phyloP scores from a whole-genome alignment of 768 basidiomycete species.

The Panaeolus cyanescens region DNA sequence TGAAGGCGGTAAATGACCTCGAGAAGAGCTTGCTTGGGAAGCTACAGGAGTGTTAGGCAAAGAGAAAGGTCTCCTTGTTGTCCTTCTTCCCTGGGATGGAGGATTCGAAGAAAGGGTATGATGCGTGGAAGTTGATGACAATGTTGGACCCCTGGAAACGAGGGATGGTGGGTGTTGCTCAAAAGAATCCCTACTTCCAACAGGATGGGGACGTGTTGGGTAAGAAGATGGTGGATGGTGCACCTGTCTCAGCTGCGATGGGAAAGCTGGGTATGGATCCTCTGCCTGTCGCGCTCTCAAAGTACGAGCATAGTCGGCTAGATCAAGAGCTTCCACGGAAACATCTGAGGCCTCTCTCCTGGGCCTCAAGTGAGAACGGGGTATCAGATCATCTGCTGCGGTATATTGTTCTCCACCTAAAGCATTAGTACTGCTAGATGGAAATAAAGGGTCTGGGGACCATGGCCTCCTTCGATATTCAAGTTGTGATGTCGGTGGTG shows the following conservation, averaged over 20 bases:
- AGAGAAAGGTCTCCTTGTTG: constrained; percentile 45
- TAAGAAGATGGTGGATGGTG: constrained; percentile 30
- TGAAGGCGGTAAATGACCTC: constrained; percentile 17
- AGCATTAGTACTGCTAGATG: not conserved
- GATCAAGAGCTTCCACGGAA: constrained; percentile 71
- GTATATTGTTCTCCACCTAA: not conserved
- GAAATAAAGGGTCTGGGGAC: not conserved
- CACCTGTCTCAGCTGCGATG: constrained; percentile 23
- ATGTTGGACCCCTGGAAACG: constrained; percentile 43
- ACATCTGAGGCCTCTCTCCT: constrained; percentile 57
- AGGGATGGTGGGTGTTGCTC: constrained; percentile 38
- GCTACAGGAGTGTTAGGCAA: constrained; percentile 42
- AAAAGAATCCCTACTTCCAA: constrained; percentile 23
- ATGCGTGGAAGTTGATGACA: constrained; percentile 36
- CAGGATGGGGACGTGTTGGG: constrained; percentile 20
- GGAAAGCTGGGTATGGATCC: constrained; percentile 35
- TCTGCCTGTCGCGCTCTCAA: constrained; percentile 39
- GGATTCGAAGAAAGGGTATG: constrained; percentile 16
- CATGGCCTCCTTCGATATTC: not conserved
- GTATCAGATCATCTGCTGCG: not conserved
- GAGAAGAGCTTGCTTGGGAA: constrained; percentile 23
- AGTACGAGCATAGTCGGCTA: constrained; percentile 67
- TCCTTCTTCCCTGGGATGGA: constrained; percentile 16
- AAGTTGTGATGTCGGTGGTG: not conserved
- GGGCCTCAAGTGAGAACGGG: not conserved